Conservation (phyloP, 257 asterid species). For the Gynochthodes officinalis region DNA sequence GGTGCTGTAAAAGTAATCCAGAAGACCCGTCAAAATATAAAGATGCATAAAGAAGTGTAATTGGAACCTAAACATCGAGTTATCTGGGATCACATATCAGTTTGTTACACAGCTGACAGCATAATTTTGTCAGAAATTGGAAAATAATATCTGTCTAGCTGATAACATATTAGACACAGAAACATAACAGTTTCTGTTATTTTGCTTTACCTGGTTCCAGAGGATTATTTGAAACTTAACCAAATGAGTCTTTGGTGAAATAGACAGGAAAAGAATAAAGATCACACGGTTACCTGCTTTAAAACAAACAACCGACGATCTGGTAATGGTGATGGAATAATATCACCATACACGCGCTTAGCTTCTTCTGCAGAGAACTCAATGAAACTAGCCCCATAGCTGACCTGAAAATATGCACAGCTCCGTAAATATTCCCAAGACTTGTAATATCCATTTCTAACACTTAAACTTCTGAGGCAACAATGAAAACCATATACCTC, state of each 20-base stretch:
- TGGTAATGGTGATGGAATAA: constrained; percentile 81
- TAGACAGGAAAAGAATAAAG: not conserved
- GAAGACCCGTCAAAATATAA: not conserved
- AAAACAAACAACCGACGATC: constrained; percentile 92
- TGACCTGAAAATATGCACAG: constrained; percentile 48
- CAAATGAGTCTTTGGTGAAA: not conserved
- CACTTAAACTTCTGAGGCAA: constrained; percentile 7
- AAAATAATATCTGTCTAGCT: not conserved
- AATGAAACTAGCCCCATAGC: constrained; percentile 82
- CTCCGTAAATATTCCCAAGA: constrained; percentile 15
- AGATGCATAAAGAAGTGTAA: not conserved
- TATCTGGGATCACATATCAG: not conserved
- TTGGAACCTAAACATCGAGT: not conserved
- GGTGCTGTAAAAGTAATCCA: not conserved
- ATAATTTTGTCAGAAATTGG: not conserved
- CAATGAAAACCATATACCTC: constrained; percentile 57
- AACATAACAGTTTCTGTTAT: not conserved
- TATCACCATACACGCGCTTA: constrained; percentile 90
- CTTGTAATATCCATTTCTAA: constrained; percentile 4
- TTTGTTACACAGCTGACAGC: not conserved
- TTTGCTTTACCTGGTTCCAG: constrained; percentile 1
- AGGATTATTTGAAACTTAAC: not conserved
- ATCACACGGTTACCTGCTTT: constrained; percentile 58
- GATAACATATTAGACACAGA: not conserved
- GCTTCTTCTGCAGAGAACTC: constrained; percentile 98